These are phyloP conservation scores for Cytospora schulzeri DNA, from an alignment of 2,329 filamentous ascomycete species.

Conservation along the genomic window DNA sequence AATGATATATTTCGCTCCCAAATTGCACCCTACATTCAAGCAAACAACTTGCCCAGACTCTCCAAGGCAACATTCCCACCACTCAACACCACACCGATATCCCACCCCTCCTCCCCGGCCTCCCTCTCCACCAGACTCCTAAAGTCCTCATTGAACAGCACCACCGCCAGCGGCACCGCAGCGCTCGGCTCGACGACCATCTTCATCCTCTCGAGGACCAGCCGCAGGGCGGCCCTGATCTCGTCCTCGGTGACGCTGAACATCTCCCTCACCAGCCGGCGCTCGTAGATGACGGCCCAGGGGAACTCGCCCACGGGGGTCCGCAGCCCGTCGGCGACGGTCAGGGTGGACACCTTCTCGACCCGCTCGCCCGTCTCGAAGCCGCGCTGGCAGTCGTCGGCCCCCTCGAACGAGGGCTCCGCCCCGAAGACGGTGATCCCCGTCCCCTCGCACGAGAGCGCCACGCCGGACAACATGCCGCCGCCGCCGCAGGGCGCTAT, in stretches of 20 bases:
- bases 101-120: constrained; percentile 74
- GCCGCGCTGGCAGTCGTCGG: constrained; percentile 78
- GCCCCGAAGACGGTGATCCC: constrained; percentile 80
- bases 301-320: constrained; percentile 78
- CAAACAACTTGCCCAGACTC: constrained; percentile 54
- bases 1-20: not conserved
- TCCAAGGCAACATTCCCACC: constrained; percentile 63
- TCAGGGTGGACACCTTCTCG: constrained; percentile 70
- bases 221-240: constrained; percentile 73
- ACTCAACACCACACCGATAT: constrained; percentile 61
- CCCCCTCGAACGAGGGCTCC: constrained; percentile 81
- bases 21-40: constrained; percentile 4
- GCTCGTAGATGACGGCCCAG: constrained; percentile 76
- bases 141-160: constrained; percentile 85
- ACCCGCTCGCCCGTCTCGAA: constrained; percentile 67
- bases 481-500: constrained; percentile 87
- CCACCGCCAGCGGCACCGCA: constrained; percentile 80
- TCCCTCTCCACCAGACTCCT: constrained; percentile 68
- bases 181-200: constrained; percentile 86
- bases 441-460: constrained; percentile 73
- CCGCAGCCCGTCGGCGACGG: constrained; percentile 85
- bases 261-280: constrained; percentile 69
- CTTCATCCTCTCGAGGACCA: constrained; percentile 88
- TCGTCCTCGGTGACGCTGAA: constrained; percentile 78
- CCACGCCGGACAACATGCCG: constrained; percentile 82